Percentiles rank a stretch among this genome's conserved stretches.
phyloP scores from a whole-genome alignment of 129 eudicot genomes.

The Gnaphalium uliginosum region DNA sequence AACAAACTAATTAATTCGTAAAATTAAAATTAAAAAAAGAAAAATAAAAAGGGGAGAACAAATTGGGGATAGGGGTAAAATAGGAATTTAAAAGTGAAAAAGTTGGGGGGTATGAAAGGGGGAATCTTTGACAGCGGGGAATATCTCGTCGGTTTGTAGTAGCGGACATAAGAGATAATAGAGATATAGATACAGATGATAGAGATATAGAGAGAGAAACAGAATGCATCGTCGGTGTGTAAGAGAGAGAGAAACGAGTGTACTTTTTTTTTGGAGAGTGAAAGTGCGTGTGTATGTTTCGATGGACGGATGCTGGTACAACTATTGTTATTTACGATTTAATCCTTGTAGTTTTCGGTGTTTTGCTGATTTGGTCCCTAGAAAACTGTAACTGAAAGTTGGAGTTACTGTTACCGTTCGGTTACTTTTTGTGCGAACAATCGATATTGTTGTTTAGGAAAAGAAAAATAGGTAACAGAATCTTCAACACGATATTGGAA shows the following conservation, averaged over 20 bases:
- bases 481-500: too few species aligned
- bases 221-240: constrained; percentile 20
- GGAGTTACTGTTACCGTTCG: too few species aligned
- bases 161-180: constrained; percentile 36
- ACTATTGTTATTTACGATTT: background rate
- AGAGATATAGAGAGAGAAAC: background rate
- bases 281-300: constrained; percentile 31
- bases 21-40: background rate
- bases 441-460: too few species aligned
- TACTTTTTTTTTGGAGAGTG: constrained; percentile 24
- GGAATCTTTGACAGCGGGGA: constrained; percentile 52
- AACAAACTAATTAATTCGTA: background rate
- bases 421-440: too few species aligned
- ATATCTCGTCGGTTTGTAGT: constrained; percentile 47
- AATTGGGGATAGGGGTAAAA: background rate
- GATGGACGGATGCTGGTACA: constrained; percentile 17
- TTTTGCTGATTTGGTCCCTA: background rate
- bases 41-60: background rate
- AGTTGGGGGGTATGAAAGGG: background rate
- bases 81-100: constrained; percentile 2
- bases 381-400: background rate
- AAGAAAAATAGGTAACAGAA: too few species aligned
- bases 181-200: background rate
- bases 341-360: background rate
- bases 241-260: constrained; percentile 13